These are phyloP conservation scores for Cladosporium oxysporum DNA, from an alignment of 2,329 filamentous ascomycete species.

Conservation along the genomic window DNA sequence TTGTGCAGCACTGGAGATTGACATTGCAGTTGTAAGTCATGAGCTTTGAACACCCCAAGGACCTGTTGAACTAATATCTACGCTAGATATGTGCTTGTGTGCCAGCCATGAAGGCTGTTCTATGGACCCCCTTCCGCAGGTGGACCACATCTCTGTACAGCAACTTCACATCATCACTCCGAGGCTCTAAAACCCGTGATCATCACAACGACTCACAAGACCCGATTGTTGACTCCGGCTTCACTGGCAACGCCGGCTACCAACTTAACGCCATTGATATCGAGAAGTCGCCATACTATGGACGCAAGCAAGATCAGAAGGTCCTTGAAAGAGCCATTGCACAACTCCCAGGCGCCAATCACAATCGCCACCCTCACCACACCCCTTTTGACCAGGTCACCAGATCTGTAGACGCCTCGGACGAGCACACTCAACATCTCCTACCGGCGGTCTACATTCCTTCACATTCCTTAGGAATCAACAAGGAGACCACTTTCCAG, in stretches of 20 bases:
- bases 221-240: not conserved
- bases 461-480: not conserved
- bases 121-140: constrained; percentile 21
- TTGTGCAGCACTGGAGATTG: constrained; percentile 48
- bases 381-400: not conserved
- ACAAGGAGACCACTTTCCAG: constrained; percentile 15
- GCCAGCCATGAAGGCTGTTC: constrained; percentile 39
- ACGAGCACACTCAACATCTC: not conserved
- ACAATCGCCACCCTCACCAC: constrained; percentile 8
- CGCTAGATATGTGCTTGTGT: constrained; percentile 43
- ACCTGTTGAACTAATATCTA: not conserved
- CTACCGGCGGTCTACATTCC: constrained; percentile 2
- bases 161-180: not conserved
- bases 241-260: not conserved
- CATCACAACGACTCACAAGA: not conserved
- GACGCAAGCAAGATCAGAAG: not conserved
- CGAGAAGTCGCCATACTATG: not conserved
- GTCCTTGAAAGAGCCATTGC: constrained; percentile 13
- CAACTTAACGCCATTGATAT: not conserved
- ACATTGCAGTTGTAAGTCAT: constrained; percentile 47
- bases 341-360: constrained; percentile 1
- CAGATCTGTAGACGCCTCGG: not conserved
- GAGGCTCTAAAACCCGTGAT: not conserved
- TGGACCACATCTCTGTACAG: constrained; percentile 2
- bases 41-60: too few species aligned